A percentile compares a stretch with the other conserved stretches of the same genome.
Evolutionary conservation across 208 protist species (phyloP).

Genomic region (Blastocrithidia nonstop): DNA sequence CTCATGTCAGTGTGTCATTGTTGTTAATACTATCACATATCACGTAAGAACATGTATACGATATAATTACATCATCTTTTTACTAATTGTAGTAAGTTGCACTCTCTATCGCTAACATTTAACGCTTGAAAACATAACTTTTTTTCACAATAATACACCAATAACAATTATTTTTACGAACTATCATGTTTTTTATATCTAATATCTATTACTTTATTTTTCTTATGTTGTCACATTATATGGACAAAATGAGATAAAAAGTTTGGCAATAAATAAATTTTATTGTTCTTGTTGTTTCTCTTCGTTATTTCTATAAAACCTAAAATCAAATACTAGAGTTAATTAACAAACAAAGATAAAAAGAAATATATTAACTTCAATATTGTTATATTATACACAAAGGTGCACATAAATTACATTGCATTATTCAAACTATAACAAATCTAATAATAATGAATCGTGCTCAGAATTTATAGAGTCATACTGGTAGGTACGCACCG

Average conservation of each 20-base stretch:
- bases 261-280: no score
- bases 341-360: no score
- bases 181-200: not conserved
- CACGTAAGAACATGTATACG: no score
- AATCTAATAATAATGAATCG: conserved; percentile 27
- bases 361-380: not conserved
- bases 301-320: not conserved
- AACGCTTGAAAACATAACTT: not conserved
- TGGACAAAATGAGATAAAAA: no score
- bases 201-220: conserved; percentile 1
- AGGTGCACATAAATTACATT: not conserved
- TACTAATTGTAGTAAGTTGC: no score
- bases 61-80: no score
- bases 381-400: not conserved
- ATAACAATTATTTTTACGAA: not conserved
- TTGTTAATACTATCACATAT: no score
- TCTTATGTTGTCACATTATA: not conserved
- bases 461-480: conserved; percentile 19
- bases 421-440: not conserved
- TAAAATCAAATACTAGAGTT: not conserved
- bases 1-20: no score
- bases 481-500: conserved; percentile 21
- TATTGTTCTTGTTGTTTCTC: no score
- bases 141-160: not conserved
- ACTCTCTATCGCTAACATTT: conserved; percentile 2